A percentile compares a stretch with the other conserved stretches of the same genome.
These are phyloP conservation scores for Tetrahymena borealis DNA, from an alignment of 73 alveolate genomes.

Conservation along the genomic window DNA sequence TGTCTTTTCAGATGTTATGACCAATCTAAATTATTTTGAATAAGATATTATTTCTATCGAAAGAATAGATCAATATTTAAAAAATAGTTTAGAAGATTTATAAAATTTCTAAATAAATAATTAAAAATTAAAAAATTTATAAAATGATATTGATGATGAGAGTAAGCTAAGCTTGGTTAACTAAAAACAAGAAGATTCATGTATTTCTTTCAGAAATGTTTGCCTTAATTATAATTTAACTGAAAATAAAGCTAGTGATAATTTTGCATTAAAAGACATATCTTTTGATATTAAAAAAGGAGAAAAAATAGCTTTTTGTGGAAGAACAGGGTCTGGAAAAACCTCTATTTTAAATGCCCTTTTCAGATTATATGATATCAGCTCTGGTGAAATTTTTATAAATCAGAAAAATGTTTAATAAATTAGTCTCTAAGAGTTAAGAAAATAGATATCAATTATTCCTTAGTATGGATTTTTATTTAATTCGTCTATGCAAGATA, in stretches of 20 bases:
- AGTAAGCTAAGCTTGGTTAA: too few relatives aligned
- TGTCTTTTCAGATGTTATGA: not conserved
- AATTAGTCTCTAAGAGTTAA: conserved; percentile 43
- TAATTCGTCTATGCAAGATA: conserved; percentile 50
- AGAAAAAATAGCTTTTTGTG: conserved; percentile 59
- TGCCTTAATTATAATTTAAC: not conserved
- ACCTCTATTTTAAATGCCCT: conserved; percentile 58
- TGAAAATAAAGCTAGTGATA: not conserved
- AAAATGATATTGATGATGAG: not conserved
- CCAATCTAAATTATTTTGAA: not conserved
- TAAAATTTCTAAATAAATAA: not conserved
- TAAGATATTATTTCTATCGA: not conserved
- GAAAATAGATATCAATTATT: conserved; percentile 52
- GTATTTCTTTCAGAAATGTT: not conserved
- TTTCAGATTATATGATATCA: conserved; percentile 51
- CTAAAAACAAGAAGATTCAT: not conserved
- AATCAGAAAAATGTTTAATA: conserved; percentile 37
- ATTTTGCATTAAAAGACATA: not conserved
- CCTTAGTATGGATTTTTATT: conserved; percentile 64
- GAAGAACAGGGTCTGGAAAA: conserved; percentile 83
- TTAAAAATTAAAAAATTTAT: not conserved
- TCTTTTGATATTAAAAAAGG: not conserved
- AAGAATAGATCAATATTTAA: not conserved
- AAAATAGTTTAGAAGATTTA: not conserved
- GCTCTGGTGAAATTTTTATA: conserved; percentile 7